Base-by-base conservation (phyloP, 140 eudicot species). In the Flaveria floridana region DNA sequence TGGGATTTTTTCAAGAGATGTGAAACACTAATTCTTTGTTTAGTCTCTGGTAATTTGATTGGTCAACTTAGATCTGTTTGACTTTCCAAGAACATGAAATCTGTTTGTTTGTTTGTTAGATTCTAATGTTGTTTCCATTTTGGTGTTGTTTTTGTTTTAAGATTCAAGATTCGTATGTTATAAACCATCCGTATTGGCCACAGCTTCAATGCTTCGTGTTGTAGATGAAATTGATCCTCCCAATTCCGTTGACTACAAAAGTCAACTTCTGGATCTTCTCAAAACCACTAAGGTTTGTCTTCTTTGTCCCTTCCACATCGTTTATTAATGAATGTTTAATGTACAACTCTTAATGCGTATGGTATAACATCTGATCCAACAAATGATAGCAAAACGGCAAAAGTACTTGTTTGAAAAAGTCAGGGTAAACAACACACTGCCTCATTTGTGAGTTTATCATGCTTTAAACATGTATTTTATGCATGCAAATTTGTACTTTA, bases 171-270 rank as follows among this genome's bases (percentile, higher is more conserved):
- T 82, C 61, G 73, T 78, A 48, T 77, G 82, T 44, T 90, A 83
- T 70, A 82, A 78, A 28, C 98, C 98, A 57, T 93, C 98, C 57
- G 86, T 79, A 3, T 80, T 93, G 88, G 98, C 98, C 47, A 84
- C 96, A 81, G 89, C 97, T 15, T 75, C 93, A 68, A 93, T 93
- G 96, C 90, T 93, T 74, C 84, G 76, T 72, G 91, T 87, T 30
- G 77, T 86, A 67, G 87, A 87, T 77, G 86, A 89, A 87, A 80
- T 86, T 56, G 90, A 92, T 72, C 86, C 86, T 73, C 41, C 73
- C 56, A 84, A 86, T 71, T 80, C 87, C 72, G 59, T 86, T 82
- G 85, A 89, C 68, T 87, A 92, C 55, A 87, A 92, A 78, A 83
- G 85, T 75, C 95, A 87, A 83, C 95, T 92, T 84, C 82, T 92